phyloP scores from a whole-genome alignment of 768 basidiomycete species.

The Lentinula lateritia region DNA sequence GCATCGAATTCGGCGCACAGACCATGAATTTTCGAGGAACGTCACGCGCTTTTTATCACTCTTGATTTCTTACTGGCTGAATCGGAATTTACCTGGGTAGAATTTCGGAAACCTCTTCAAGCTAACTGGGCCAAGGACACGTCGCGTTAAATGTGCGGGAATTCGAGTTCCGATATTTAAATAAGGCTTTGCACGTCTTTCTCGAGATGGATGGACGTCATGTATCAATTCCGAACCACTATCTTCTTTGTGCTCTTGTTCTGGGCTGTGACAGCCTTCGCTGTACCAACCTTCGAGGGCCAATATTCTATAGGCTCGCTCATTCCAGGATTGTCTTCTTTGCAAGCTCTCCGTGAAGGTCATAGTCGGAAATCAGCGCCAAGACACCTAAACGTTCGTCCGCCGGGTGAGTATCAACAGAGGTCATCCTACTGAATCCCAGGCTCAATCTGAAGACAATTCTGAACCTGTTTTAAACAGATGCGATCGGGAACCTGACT shows the following conservation, averaged over 20 bases:
- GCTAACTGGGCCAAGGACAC: not conserved
- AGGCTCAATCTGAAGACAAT: not conserved
- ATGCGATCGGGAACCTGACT: constrained; percentile 43
- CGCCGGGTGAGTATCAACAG: constrained; percentile 22
- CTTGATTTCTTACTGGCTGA: constrained; percentile 2
- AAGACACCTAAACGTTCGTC: constrained; percentile 25
- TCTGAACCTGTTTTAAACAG: constrained; percentile 19
- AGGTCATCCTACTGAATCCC: not conserved
- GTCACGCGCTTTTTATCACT: not conserved
- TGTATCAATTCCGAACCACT: not conserved
- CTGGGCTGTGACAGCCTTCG: constrained; percentile 19
- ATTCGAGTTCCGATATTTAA: not conserved
- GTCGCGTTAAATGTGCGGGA: not conserved
- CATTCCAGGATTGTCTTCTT: constrained; percentile 35
- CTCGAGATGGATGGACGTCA: not conserved
- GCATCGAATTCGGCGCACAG: not conserved
- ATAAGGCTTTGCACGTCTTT: not conserved
- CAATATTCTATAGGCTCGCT: constrained; percentile 32
- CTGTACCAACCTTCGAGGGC: constrained; percentile 40
- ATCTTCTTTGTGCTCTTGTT: constrained; percentile 18
- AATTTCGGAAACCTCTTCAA: constrained; percentile 2
- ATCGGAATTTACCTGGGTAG: constrained; percentile 2
- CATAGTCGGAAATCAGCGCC: constrained; percentile 12
- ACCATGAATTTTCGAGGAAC: constrained; percentile 18
- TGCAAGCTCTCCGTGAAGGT: constrained; percentile 14